Percentiles rank a stretch among this genome's conserved stretches.
Evolutionary conservation across 2,329 filamentous ascomycete species (phyloP).

Genomic region (Ceratocystis destructans): DNA sequence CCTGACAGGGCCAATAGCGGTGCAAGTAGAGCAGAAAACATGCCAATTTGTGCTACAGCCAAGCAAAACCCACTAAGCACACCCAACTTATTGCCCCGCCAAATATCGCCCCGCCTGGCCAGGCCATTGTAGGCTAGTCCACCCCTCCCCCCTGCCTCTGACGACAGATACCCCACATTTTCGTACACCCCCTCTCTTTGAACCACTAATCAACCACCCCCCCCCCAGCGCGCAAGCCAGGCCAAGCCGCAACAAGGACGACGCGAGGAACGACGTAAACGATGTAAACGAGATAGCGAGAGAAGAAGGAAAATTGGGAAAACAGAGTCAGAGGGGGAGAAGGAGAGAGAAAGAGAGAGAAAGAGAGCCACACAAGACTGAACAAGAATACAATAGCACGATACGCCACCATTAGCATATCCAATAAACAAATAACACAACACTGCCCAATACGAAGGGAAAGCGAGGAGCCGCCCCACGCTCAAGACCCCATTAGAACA

Average conservation of each 20-base stretch:
- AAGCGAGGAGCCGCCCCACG: conserved; percentile 1
- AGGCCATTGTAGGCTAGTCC: too few relatives aligned
- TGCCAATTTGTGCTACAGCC: background rate
- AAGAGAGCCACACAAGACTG: background rate
- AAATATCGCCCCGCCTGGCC: background rate
- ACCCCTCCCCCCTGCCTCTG: background rate
- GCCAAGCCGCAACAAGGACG: background rate
- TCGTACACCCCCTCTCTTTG: background rate
- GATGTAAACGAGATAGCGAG: background rate
- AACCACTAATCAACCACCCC: background rate
- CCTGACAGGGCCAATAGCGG: too few relatives aligned
- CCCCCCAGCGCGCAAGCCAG: background rate
- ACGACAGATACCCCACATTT: background rate
- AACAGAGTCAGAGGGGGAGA: background rate
- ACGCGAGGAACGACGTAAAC: conserved; percentile 3
- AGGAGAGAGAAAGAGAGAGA: background rate
- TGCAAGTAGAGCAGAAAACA: too few relatives aligned
- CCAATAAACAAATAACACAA: background rate
- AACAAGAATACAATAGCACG: background rate
- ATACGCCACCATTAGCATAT: conserved; percentile 4
- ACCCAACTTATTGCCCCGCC: background rate
- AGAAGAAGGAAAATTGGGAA: background rate
- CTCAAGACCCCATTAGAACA: conserved; percentile 3
- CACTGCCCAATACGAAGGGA: conserved; percentile 5
- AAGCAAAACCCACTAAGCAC: background rate